Base-by-base conservation (phyloP, 441 rosid species). In the Geranium incanum region DNA sequence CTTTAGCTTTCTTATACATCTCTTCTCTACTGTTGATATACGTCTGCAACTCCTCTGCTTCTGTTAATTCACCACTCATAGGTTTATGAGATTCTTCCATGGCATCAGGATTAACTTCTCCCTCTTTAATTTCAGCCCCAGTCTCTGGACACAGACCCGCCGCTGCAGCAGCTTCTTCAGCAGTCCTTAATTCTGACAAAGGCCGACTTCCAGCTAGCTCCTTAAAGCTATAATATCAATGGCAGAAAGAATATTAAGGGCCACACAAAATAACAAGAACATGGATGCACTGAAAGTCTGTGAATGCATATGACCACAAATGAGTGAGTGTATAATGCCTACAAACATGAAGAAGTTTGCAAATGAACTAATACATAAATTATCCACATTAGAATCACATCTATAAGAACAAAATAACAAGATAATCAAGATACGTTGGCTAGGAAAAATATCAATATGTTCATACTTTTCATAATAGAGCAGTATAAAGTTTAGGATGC, bases 41-140 rank as follows among this genome's bases (percentile, higher is more conserved):
- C 87, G 86, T 95, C 92, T 91, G 90, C 92, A 92, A 77, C 86
- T 91, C 98, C 82, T 91, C 96, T 65, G 91, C 86, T 74, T 89
- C 96, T 80, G 90, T 76, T 85, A 83, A 81, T 79, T 87, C 90
- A 82, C 86, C 83, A 87, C 74, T 86, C 78, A 62, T 88, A 83
- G 86, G 83, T 78, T 79, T 86, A 60, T 84, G 75, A 78, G 90
- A 78, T 72, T 81, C 84, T 71, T 88, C 93, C 57, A 82, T 72
- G 72, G 80, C 77, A 77, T 85, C 88, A 78, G 81, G 83, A 71
- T 74, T 84, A 78, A 75, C 78, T 79, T 81, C 82, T 74, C 87
- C 94, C 77, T 84, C 89, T 71, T 79, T 84, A 73, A 69, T 80
- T 75, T 80, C 86, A 63, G 68, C 83, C 71, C 72, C 78, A 72